Evolutionary conservation across 768 basidiomycete genomes (phyloP), one percentile per base, ranked within the genome.

Genomic region (Lanmaoa pseudosensibilis): DNA sequence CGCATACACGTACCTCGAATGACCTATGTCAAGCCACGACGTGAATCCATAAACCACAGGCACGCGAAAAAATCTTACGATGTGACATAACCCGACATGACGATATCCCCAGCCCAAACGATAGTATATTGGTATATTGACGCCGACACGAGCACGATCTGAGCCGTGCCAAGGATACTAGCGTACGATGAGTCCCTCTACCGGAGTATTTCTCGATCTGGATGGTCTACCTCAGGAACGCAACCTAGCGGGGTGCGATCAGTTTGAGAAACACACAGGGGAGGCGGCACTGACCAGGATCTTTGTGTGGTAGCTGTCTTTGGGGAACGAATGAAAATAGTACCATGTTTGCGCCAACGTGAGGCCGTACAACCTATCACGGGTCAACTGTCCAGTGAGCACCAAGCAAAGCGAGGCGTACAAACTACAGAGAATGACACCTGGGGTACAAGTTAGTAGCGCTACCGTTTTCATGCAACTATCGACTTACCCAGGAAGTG

Each of bases 291-390:
- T 25, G 46, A 74, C 73, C 41, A 74, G 50, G n/a, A 67, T 38
- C 61, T 74, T 74, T 57, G 67, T 74, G 32, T 62, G 60, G 45
- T 27, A 57, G 27, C 62, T 66, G 51, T 74, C 73, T 30, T 65
- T 65, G 23, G 63, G 62, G 55, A 66, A 74, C 36, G 68, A 59
- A 27, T 64, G 65, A 36, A 70, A 74, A 53, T 74, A 74, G 30
- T 64, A 65, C 66, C 67, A 70, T 44, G 71, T 73, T 47, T 75
- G 74, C 1, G 68, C 65, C 48, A 74, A 50, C 9, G 74, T 74
- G 54, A 75, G 57, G 41, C 73, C 73, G 45, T 74, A 74, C 62
- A 74, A 56, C 64, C 73, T 74, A 21, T 56, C 23, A 6, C 13
- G 7, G 30, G 50, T 68, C 39, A 56, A 43, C 21, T 13, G 15